A percentile compares a stretch with the other conserved stretches of the same genome.
Conservation (phyloP, 1,284 basidiomycete genomes). For the Melanopsichium pennsylvanicum region DNA sequence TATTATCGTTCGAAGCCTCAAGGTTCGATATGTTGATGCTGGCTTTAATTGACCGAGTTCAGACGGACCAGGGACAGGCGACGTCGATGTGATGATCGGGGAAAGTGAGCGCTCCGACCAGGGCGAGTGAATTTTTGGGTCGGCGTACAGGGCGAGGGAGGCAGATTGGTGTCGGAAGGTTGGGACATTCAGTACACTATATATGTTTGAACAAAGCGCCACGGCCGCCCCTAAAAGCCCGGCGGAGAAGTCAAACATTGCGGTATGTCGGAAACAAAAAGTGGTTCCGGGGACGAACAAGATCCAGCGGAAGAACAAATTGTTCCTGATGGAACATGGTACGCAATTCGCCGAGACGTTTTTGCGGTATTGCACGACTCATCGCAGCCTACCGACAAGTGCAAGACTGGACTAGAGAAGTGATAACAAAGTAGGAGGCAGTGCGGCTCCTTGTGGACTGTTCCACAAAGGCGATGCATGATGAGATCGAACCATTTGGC, state of each 20-base stretch:
- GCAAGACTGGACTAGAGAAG: neutral
- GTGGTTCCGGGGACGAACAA: neutral
- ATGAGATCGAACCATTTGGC: constrained; percentile 10
- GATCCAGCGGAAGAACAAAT: constrained; percentile 1
- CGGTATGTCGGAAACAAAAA: too few relatives aligned
- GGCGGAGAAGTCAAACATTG: too few relatives aligned
- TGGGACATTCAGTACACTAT: too few relatives aligned
- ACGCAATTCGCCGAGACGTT: constrained; percentile 6
- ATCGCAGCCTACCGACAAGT: too few relatives aligned
- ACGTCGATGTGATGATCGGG: neutral
- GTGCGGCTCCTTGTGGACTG: neutral
- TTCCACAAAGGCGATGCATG: neutral
- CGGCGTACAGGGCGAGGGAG: neutral
- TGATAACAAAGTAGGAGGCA: too few relatives aligned
- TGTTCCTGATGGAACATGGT: neutral
- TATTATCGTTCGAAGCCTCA: too few relatives aligned
- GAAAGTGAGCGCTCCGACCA: constrained; percentile 1
- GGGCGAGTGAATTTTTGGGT: neutral
- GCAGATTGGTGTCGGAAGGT: too few relatives aligned
- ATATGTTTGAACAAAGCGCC: neutral
- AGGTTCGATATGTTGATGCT: too few relatives aligned
- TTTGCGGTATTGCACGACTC: too few relatives aligned
- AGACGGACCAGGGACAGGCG: neutral
- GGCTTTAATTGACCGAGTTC: neutral
- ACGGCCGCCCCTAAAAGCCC: too few relatives aligned